Evolutionary conservation across 2,329 filamentous ascomycete genomes (phyloP).

Genomic region (Pyricularia sp.): DNA sequence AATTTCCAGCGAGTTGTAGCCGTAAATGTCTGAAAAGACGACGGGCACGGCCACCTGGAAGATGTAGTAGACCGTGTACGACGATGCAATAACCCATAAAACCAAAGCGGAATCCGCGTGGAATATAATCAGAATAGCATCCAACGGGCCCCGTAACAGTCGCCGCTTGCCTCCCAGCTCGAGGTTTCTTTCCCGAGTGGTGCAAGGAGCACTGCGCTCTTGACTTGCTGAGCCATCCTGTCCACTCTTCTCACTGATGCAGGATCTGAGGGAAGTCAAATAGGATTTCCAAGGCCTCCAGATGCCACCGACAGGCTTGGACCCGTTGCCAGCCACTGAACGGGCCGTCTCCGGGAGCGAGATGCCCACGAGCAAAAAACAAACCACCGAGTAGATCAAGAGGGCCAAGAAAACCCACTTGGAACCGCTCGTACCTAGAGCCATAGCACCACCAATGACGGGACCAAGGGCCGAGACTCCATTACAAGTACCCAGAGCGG

Average conservation of each 20-base stretch:
- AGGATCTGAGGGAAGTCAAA: neutral
- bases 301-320: neutral
- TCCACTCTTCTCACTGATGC: neutral
- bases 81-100: neutral
- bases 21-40: slow-evolving; percentile 1
- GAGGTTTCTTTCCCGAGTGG: neutral
- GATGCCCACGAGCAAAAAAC: slow-evolving; percentile 25
- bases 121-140: neutral
- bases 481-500: slow-evolving; percentile 31
- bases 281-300: neutral
- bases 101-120: neutral
- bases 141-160: neutral
- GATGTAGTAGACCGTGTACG: slow-evolving; percentile 4
- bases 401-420: slow-evolving; percentile 47
- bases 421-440: slow-evolving; percentile 26
- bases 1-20: neutral
- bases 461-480: slow-evolving; percentile 34
- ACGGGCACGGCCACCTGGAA: neutral
- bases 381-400: slow-evolving; percentile 28
- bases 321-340: slow-evolving; percentile 35
- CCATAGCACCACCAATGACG: slow-evolving; percentile 22
- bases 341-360: slow-evolving; percentile 45
- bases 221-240: neutral
- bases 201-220: neutral
- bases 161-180: neutral